Conservation (phyloP, 1,284 basidiomycete species). For the Mycosarcoma mackinlayi region DNA sequence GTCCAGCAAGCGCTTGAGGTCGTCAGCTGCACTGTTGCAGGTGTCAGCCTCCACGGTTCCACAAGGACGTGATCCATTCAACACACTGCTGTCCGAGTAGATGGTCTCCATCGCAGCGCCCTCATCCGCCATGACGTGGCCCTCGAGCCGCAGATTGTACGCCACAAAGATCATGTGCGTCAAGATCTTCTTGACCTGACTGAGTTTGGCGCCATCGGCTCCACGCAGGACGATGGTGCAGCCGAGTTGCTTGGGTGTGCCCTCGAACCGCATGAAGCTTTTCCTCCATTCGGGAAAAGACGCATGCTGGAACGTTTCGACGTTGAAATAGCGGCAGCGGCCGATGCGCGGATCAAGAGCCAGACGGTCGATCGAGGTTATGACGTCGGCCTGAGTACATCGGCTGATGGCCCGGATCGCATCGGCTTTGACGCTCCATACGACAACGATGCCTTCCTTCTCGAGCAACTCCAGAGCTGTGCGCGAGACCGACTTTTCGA, state of each 20-base stretch:
- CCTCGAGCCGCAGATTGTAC: slow-evolving; percentile 89
- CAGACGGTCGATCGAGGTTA: slow-evolving; percentile 93
- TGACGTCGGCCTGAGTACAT: slow-evolving; percentile 93
- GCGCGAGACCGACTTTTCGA: slow-evolving; percentile 89
- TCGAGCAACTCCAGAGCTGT: slow-evolving; percentile 90
- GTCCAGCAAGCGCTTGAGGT: slow-evolving; percentile 25
- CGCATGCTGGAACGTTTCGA: slow-evolving; percentile 93
- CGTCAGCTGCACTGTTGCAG: slow-evolving; percentile 30
- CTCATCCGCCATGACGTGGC: slow-evolving; percentile 92
- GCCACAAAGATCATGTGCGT: slow-evolving; percentile 91
- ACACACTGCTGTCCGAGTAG: slow-evolving; percentile 39
- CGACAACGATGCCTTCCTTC: slow-evolving; percentile 87
- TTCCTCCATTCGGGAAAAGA: slow-evolving; percentile 90
- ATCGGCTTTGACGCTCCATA: slow-evolving; percentile 86
- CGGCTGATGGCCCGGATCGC: slow-evolving; percentile 88
- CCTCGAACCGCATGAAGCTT: slow-evolving; percentile 92
- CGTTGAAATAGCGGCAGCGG: slow-evolving; percentile 84
- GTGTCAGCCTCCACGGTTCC: slow-evolving; percentile 27
- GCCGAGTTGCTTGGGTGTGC: slow-evolving; percentile 88
- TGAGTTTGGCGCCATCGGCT: slow-evolving; percentile 81
- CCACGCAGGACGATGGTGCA: slow-evolving; percentile 94
- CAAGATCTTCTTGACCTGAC: slow-evolving; percentile 89
- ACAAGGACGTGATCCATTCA: slow-evolving; percentile 36
- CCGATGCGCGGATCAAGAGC: slow-evolving; percentile 90
- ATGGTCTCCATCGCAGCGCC: slow-evolving; percentile 53